These are phyloP conservation scores for Zea mays DNA, from an alignment of 176 grass and related monocot species.

Conservation along the genomic window DNA sequence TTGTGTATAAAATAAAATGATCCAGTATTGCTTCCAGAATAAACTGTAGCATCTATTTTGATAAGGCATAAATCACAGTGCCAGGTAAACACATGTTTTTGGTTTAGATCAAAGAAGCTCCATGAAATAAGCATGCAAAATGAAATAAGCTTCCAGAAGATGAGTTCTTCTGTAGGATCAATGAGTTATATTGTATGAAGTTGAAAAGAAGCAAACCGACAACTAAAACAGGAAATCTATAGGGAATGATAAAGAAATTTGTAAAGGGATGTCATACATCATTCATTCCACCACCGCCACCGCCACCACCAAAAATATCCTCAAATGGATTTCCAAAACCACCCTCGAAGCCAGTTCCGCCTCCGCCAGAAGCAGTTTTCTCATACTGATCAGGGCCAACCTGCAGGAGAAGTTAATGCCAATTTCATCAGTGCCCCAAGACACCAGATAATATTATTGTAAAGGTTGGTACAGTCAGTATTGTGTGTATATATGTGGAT, in stretches of 20 bases:
- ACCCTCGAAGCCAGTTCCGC: conserved; percentile 66
- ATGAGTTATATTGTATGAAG: conserved; percentile 4
- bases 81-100: conserved; percentile 1
- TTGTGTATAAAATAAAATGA: background rate
- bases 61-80: background rate
- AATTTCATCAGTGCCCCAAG: background rate
- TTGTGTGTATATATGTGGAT: background rate
- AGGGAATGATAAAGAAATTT: background rate
- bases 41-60: background rate
- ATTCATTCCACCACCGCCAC: conserved; percentile 66
- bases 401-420: conserved; percentile 39
- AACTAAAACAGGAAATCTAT: background rate
- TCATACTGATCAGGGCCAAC: conserved; percentile 89
- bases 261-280: conserved; percentile 57
- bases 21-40: background rate
- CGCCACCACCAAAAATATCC: conserved; percentile 64
- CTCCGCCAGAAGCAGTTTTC: conserved; percentile 69
- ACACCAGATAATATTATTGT: background rate
- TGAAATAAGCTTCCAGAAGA: conserved; percentile 1
- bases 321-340: conserved; percentile 92
- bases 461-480: background rate
- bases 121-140: conserved; percentile 17
- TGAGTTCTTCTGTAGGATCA: background rate
- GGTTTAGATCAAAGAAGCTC: background rate
- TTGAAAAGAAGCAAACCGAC: conserved; percentile 10